These are phyloP conservation scores for Boletus speciosus DNA, from an alignment of 768 basidiomycete species.

Conservation along the genomic window DNA sequence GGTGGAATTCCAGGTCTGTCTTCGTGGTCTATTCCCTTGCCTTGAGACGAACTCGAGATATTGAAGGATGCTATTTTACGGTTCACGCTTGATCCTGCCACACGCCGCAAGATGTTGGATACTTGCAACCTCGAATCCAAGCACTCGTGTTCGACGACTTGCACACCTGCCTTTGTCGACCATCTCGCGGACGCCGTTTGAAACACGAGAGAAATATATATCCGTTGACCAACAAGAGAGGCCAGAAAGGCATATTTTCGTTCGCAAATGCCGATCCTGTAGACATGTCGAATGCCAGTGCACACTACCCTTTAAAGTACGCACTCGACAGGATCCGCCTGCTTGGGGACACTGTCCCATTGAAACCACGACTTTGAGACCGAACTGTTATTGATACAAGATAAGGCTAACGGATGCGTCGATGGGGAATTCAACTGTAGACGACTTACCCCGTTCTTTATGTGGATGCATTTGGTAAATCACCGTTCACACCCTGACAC, in stretches of 20 bases:
- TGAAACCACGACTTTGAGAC: slow-evolving; percentile 16
- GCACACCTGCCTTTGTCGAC: slow-evolving; percentile 63
- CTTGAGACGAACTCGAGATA: neutral
- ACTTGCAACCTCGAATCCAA: slow-evolving; percentile 86
- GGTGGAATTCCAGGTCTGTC: slow-evolving; percentile 54
- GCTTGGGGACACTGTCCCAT: slow-evolving; percentile 1
- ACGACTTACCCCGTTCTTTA: neutral
- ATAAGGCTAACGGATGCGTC: neutral
- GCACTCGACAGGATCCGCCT: neutral
- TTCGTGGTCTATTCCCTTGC: neutral
- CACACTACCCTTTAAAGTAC: neutral
- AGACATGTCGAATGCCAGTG: neutral
- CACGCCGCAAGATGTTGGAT: slow-evolving; percentile 11
- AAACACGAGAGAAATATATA: slow-evolving; percentile 64
- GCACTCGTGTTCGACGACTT: slow-evolving; percentile 60
- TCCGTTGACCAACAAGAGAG: slow-evolving; percentile 4
- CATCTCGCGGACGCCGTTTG: slow-evolving; percentile 58
- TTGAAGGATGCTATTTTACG: slow-evolving; percentile 53
- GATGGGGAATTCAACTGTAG: neutral
- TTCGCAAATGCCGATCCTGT: neutral
- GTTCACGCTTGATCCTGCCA: slow-evolving; percentile 65
- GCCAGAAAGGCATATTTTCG: slow-evolving; percentile 3
- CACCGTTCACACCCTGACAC: slow-evolving; percentile 5
- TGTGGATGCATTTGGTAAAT: neutral
- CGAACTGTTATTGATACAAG: neutral